phyloP scores from a whole-genome alignment of 805 yeast species.

The Peterozyma xylosa region DNA sequence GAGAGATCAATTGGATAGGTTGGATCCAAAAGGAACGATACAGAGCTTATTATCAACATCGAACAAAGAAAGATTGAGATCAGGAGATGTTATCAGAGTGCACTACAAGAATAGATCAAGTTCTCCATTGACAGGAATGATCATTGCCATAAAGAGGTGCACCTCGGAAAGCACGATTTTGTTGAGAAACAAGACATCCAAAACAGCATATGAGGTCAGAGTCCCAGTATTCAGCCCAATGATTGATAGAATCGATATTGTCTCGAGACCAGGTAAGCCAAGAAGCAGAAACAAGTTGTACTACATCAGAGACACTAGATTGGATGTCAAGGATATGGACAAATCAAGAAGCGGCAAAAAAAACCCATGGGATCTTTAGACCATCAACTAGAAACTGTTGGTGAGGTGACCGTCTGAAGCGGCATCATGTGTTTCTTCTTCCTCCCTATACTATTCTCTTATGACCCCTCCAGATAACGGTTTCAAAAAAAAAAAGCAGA shows the following conservation, averaged over 20 bases:
- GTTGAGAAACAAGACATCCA: slow-evolving; percentile 73
- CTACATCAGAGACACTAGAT: slow-evolving; percentile 74
- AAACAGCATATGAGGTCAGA: slow-evolving; percentile 79
- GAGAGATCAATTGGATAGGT: slow-evolving; percentile 42
- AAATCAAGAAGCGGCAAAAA: background rate
- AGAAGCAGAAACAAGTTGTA: slow-evolving; percentile 80
- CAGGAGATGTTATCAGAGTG: slow-evolving; percentile 80
- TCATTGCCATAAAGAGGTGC: slow-evolving; percentile 67
- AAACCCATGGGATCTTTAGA: no score
- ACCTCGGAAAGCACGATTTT: slow-evolving; percentile 70
- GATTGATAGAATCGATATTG: slow-evolving; percentile 66
- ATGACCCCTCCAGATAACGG: no score
- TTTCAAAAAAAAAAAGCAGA: no score
- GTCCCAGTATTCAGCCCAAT: slow-evolving; percentile 78
- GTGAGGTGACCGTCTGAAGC: no score
- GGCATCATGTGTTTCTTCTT: no score
- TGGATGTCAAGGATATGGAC: slow-evolving; percentile 59
- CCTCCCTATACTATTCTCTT: no score
- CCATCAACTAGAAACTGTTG: no score
- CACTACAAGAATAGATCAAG: slow-evolving; percentile 52
- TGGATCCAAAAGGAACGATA: slow-evolving; percentile 71
- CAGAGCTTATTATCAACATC: slow-evolving; percentile 41
- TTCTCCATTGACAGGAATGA: slow-evolving; percentile 69
- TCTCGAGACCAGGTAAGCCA: slow-evolving; percentile 67
- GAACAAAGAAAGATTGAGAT: slow-evolving; percentile 45